Evolutionary conservation across 495 filamentous ascomycete species (phyloP), one percentile per base, ranked within the genome.

Genomic region (Tricharina praecox): DNA sequence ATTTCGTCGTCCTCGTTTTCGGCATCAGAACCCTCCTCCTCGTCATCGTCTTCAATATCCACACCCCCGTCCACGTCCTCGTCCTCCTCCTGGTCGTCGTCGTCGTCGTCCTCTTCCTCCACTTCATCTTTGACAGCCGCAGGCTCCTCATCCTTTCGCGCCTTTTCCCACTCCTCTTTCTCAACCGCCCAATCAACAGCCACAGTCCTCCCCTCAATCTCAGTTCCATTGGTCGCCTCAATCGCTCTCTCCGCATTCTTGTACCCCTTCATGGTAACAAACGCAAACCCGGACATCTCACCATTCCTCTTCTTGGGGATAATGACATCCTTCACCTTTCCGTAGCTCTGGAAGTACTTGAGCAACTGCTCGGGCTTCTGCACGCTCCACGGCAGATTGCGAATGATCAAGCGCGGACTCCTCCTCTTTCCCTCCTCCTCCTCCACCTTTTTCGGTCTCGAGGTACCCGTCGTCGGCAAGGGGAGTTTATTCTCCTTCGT

Each of bases 111-210:
- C 9, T 59, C 60, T 16, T 71, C 62, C 9, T 63, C 64, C 15
- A 28, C n/a, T n/a, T n/a, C n/a, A n/a, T n/a, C n/a, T n/a, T n/a
- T n/a, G n/a, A n/a, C n/a, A 47, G 9, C 62, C 55, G 37, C 49
- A 48, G 18, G 18, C 38, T 23, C 61, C 60, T 15, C 49, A 38
- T 10, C 50, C 21, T 30, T 25, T 26, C 33, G 35, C 42, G 64
- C 60, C 16, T 60, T 49, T 19, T 63, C 71, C 62, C 68, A 75
- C 60, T 64, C 73, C 37, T 79, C 70, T 65, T 88, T 95, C 44
- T 93, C 84, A 0, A 95, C 88, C 19, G 88, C 86, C 84, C 85
- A 95, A 70, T 97, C 90, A 3, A 95, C 88, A 7, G 87, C 88
- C 40, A 95, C 53, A 24, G 74, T 78, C 50, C 90, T 69, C 10